Percentiles rank a stretch among this genome's conserved stretches.
Evolutionary conservation across 805 yeast species (phyloP).

Genomic region (Candida namnaoensis): DNA sequence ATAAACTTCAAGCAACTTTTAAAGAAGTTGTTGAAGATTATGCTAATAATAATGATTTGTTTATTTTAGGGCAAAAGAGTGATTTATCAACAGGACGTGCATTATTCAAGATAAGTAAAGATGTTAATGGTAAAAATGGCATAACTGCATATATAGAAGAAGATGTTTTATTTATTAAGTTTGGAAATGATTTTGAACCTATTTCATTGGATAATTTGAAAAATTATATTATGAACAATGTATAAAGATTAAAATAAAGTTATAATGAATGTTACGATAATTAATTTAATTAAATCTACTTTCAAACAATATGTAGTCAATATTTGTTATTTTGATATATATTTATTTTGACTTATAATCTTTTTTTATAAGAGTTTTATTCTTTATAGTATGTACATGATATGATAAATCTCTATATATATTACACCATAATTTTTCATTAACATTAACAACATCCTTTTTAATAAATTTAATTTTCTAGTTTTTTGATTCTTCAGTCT

Average conservation of each 20-base stretch:
- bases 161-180: constrained; percentile 53
- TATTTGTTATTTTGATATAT: too few relatives aligned
- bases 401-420: too few relatives aligned
- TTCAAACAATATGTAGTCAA: too few relatives aligned
- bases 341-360: too few relatives aligned
- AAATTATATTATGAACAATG: not conserved
- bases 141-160: constrained; percentile 43
- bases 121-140: constrained; percentile 23
- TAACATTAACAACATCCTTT: too few relatives aligned
- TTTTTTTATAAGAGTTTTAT: too few relatives aligned
- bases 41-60: constrained; percentile 42
- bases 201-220: constrained; percentile 23
- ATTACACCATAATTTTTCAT: too few relatives aligned
- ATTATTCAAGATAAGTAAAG: constrained; percentile 30
- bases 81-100: constrained; percentile 29
- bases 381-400: too few relatives aligned
- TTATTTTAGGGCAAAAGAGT: constrained; percentile 9
- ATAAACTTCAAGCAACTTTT: constrained; percentile 38
- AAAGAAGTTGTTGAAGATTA: constrained; percentile 57
- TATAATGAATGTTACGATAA: too few relatives aligned
- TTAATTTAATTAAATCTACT: not conserved
- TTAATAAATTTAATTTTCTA: too few relatives aligned
- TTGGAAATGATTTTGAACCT: constrained; percentile 30
- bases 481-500: too few relatives aligned
- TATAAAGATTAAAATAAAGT: not conserved